Conservation (phyloP, 495 filamentous ascomycete genomes). For the Penicillium chermesinum region DNA sequence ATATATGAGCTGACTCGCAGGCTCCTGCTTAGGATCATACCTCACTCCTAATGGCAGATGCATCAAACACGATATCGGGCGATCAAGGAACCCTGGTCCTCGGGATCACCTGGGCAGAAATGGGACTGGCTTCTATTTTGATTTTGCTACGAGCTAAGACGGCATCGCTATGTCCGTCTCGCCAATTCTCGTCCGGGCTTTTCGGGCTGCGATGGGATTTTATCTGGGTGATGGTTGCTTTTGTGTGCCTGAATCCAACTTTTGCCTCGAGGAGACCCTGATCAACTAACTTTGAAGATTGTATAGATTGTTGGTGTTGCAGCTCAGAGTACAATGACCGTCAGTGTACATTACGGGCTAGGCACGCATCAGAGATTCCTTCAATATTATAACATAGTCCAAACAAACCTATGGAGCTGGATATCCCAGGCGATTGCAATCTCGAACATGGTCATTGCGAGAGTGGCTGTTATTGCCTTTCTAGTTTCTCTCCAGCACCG, state of each 20-base stretch:
- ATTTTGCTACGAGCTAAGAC: slow-evolving; percentile 24
- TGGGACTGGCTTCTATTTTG: slow-evolving; percentile 18
- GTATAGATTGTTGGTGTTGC: slow-evolving; percentile 13
- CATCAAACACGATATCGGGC: slow-evolving; percentile 9
- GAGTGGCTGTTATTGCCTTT: slow-evolving; percentile 30
- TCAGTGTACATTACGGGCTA: slow-evolving; percentile 20
- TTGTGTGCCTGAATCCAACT: slow-evolving; percentile 12
- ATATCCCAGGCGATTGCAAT: slow-evolving; percentile 23
- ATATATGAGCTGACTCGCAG: background rate
- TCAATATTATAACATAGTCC: slow-evolving; percentile 11
- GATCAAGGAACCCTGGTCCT: slow-evolving; percentile 21
- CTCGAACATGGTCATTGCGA: slow-evolving; percentile 18
- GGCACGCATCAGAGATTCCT: slow-evolving; percentile 23
- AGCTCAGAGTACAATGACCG: slow-evolving; percentile 18
- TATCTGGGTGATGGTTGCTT: slow-evolving; percentile 22
- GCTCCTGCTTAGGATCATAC: background rate
- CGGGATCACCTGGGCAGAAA: slow-evolving; percentile 26
- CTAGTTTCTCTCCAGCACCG: slow-evolving; percentile 25
- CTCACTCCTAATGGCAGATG: slow-evolving; percentile 1
- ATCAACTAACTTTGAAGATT: background rate
- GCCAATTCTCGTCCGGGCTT: slow-evolving; percentile 6
- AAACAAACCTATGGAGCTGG: slow-evolving; percentile 28
- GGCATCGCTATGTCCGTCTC: slow-evolving; percentile 12
- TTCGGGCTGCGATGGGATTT: slow-evolving; percentile 26
- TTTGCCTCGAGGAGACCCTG: too few relatives aligned